Percentiles rank a stretch among this genome's conserved stretches.
Evolutionary conservation across 371 early-diverging fungal genomes (phyloP).

Genomic region (Rhizopus stolonifer): DNA sequence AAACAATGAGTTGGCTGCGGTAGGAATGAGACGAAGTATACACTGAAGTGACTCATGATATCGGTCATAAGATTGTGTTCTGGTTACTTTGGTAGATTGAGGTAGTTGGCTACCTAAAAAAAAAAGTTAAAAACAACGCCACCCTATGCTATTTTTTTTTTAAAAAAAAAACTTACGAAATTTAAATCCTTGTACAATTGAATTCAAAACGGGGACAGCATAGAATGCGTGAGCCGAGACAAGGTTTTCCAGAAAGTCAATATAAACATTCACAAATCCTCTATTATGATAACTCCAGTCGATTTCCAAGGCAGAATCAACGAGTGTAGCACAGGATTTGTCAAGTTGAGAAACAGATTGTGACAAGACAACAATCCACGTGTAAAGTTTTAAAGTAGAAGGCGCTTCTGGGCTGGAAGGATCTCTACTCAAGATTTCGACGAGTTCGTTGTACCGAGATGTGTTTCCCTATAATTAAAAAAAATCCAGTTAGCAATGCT

Average conservation of each 20-base stretch:
- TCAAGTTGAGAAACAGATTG: constrained; percentile 60
- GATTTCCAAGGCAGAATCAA: constrained; percentile 68
- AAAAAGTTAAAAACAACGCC: background rate
- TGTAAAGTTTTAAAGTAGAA: constrained; percentile 44
- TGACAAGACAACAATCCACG: constrained; percentile 53
- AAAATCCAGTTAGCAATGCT: background rate
- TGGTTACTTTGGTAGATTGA: constrained; percentile 21
- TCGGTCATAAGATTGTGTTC: constrained; percentile 53
- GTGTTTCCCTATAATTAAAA: constrained; percentile 45
- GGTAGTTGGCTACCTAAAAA: constrained; percentile 24
- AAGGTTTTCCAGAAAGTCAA: constrained; percentile 75
- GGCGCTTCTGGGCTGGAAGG: constrained; percentile 49
- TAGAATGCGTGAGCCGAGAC: constrained; percentile 86
- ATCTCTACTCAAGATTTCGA: constrained; percentile 42
- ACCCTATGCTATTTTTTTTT: too few relatives aligned
- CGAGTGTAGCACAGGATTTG: constrained; percentile 57
- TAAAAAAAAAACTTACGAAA: constrained; percentile 50
- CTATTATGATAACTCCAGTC: constrained; percentile 70
- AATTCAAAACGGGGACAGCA: constrained; percentile 62
- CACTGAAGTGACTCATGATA: constrained; percentile 67
- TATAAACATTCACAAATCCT: constrained; percentile 63
- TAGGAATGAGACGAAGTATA: constrained; percentile 77
- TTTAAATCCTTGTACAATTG: constrained; percentile 62
- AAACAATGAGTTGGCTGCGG: constrained; percentile 68
- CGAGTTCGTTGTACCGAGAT: constrained; percentile 51